Conservation (phyloP, 176 grass and related monocot genomes). For the Pharus latifolius region DNA sequence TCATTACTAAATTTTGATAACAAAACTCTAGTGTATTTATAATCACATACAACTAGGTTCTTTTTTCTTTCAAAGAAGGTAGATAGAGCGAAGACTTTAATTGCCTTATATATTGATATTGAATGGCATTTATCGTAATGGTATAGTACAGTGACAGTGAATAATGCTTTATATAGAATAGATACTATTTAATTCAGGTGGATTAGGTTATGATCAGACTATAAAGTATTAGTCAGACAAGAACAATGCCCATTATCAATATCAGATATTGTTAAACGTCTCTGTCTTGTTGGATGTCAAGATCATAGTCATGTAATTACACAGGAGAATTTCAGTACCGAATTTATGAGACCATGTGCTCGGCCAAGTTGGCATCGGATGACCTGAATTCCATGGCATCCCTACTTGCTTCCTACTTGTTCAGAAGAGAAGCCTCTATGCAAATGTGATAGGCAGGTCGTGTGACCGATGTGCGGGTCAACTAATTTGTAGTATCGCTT, state of each 20-base stretch:
- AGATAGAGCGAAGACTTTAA: too few species aligned
- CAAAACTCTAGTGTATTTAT: too few species aligned
- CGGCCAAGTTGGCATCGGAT: constrained; percentile 4
- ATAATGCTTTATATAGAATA: too few species aligned
- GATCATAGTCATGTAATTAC: constrained; percentile 5
- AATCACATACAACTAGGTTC: too few species aligned
- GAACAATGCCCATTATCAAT: not conserved
- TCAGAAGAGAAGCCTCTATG: not conserved
- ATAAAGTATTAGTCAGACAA: not conserved
- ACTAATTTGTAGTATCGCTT: rapidly evolving
- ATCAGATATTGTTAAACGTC: not conserved
- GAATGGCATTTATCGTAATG: too few species aligned
- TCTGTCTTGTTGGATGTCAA: not conserved
- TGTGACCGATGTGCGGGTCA: not conserved
- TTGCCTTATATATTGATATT: too few species aligned
- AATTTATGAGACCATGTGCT: constrained; percentile 33
- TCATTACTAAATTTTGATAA: too few species aligned
- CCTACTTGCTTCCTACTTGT: not conserved
- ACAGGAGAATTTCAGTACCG: not conserved
- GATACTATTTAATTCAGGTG: too few species aligned
- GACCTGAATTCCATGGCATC: not conserved
- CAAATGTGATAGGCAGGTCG: not conserved
- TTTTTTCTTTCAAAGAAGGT: too few species aligned
- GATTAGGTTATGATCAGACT: too few species aligned
- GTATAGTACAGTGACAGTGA: too few species aligned